Base-by-base conservation (phyloP, 108 stramenopile species). In the Mediolabrus comicus region DNA sequence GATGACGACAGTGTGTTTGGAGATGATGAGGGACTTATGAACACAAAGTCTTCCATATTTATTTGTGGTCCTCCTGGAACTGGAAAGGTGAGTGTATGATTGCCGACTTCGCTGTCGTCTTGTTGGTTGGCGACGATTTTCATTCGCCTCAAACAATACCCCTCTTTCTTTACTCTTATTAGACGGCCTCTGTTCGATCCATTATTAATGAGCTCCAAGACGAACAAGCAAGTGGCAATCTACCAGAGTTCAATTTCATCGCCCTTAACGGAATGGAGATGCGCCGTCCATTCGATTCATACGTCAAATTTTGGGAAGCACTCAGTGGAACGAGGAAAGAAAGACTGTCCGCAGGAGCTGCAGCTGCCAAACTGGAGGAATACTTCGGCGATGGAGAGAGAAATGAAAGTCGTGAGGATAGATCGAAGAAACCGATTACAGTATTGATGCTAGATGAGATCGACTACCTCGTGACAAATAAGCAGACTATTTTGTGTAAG, bases 401-500 rank as follows among this genome's bases (percentile, higher is more conserved):
- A 41, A 6, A 22, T 19, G 11, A 71, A 63, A 28, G 9, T 7
- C 28, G 17, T 51, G 56, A 33, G 51, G 71, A 36, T 33, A 53
- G 31, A 52, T 35, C 53, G 22, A 52, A 61, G 36, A 46, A 39
- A 11, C 63, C 74, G 5, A 71, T 83, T 9, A 87, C 85, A 29
- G 85, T 90, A 16, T 72, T 98, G 57, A 71, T 99, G 31, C 59
- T 95, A 0, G 99, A 99, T 72, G 99, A 99, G 80, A 95, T 99
- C 35, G 99, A 99, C 67, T 97, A 96, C 74, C 81, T 99, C 64
- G 88, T 98, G 7, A 98, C 98, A 2, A 70, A 84, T 17, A 87
- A 97, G 63, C 90, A 98, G 68, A 90, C 94, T 19, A 92, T 98
- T 9, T 64, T 99, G 4, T 98, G n/a, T n/a, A n/a, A n/a, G n/a